Evolutionary conservation across 1,139 yeast species (phyloP), one percentile per base, ranked within the genome.

Genomic region (Debaryomyces nepalensis): DNA sequence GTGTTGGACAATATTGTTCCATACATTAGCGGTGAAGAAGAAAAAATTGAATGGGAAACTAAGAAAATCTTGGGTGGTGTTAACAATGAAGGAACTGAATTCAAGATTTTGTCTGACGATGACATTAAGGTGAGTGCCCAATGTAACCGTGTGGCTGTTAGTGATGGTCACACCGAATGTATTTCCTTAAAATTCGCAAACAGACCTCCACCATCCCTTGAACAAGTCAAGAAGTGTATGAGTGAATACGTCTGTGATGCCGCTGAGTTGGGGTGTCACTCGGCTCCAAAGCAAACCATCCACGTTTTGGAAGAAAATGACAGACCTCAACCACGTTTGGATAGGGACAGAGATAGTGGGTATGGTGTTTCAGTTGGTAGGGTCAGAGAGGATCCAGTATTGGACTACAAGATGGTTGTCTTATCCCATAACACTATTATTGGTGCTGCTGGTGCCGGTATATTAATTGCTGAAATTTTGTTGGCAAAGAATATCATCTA

Each of bases 391-490:
- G 99, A 93, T 62, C 89, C 96, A 12, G 89, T 93, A 9, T 77
- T 93, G 57, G 99, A 95, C 65, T 82, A 81, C 73, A 95, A 93
- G 73, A 93, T 93, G 91, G 97, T 93, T 45, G 95, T 90, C 22
- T 75, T 93, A 53, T 90, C 97, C 19, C 99, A 93, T 69, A 93
- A 93, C 75, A 93, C 99, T 44, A 81, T 93, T 56, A 87, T 93
- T 54, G 99, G 99, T 59, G 99, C 99, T 57, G 99, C 99, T 22
- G 99, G 99, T 60, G 87, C 98, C n/a, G 99, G 99, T 65, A 77
- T 93, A 48, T 81, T 93, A 65, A 93, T 95, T 66, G 99, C 96
- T 39, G 99, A 93, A 70, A 76, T 89, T 47, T 77, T 93, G 57
- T 70, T 79, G 49, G 93, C 93, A 43, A 89, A 86, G 73, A 77